Evolutionary conservation across 805 yeast species (phyloP).

Genomic region (Kuraishia capsulata): DNA sequence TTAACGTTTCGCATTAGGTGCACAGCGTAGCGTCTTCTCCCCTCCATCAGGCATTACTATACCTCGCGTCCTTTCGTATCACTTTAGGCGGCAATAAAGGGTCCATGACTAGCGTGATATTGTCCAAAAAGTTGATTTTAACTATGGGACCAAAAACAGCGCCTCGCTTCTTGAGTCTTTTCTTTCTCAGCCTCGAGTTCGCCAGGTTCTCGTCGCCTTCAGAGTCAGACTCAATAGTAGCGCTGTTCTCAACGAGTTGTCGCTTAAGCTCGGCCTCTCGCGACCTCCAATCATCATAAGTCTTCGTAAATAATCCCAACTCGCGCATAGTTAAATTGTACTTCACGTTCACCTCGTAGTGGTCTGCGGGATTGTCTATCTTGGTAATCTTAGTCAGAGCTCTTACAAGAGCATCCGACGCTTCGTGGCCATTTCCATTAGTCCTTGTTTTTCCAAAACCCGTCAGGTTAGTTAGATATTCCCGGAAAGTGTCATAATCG

Average conservation of each 20-base stretch:
- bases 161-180: slow-evolving; percentile 18
- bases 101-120: slow-evolving; percentile 28
- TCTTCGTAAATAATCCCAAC: slow-evolving; percentile 25
- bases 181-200: slow-evolving; percentile 14
- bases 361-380: slow-evolving; percentile 37
- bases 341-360: slow-evolving; percentile 41
- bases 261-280: slow-evolving; percentile 19
- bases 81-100: slow-evolving; percentile 22
- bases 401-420: slow-evolving; percentile 31
- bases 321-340: slow-evolving; percentile 42
- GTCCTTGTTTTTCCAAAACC: slow-evolving; percentile 8
- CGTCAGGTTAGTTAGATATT: slow-evolving; percentile 29
- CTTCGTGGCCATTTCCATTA: slow-evolving; percentile 4
- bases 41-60: neutral
- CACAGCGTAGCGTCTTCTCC: too few relatives aligned
- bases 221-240: slow-evolving; percentile 10
- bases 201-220: slow-evolving; percentile 20
- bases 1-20: too few relatives aligned
- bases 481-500: slow-evolving; percentile 49
- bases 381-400: slow-evolving; percentile 38
- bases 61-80: neutral
- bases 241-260: slow-evolving; percentile 13
- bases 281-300: slow-evolving; percentile 29
- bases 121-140: slow-evolving; percentile 26
- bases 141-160: slow-evolving; percentile 25